A percentile compares a stretch with the other conserved stretches of the same genome.
Evolutionary conservation across 2,329 filamentous ascomycete genomes (phyloP).

Genomic region (Epichloe uncinata): DNA sequence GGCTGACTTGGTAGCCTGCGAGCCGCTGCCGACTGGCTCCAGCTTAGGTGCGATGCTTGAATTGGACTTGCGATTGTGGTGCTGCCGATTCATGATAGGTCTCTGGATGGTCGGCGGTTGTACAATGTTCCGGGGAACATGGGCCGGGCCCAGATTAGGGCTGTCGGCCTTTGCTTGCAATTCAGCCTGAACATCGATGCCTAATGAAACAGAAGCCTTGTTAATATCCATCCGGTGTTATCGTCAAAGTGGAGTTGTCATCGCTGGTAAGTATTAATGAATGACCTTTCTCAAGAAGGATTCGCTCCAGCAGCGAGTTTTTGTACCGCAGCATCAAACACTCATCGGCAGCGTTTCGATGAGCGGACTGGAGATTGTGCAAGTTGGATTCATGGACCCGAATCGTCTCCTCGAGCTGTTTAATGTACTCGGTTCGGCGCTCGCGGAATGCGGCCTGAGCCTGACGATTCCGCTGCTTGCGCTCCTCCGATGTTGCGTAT

Average conservation of each 20-base stretch:
- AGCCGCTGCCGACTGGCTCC: slow-evolving; percentile 38
- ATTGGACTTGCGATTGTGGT: slow-evolving; percentile 57
- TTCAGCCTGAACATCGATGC: slow-evolving; percentile 95
- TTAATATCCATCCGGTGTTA: neutral
- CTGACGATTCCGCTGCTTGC: slow-evolving; percentile 94
- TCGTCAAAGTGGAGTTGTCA: neutral
- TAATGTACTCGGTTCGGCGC: slow-evolving; percentile 96
- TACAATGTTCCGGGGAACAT: slow-evolving; percentile 53
- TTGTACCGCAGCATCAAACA: slow-evolving; percentile 98
- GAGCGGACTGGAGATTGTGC: slow-evolving; percentile 83
- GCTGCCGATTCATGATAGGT: slow-evolving; percentile 69
- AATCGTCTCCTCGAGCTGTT: slow-evolving; percentile 94
- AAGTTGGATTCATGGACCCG: slow-evolving; percentile 92
- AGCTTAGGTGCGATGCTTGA: slow-evolving; percentile 65
- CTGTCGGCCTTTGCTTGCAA: slow-evolving; percentile 84
- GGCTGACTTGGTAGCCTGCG: slow-evolving; percentile 41
- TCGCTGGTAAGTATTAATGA: slow-evolving; percentile 21
- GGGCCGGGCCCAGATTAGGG: slow-evolving; percentile 60
- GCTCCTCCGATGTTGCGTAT: slow-evolving; percentile 96
- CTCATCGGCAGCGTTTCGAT: slow-evolving; percentile 88
- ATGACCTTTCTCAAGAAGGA: slow-evolving; percentile 89
- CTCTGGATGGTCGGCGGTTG: slow-evolving; percentile 67
- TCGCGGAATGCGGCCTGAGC: slow-evolving; percentile 96
- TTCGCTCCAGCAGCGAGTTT: slow-evolving; percentile 89
- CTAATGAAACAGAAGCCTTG: slow-evolving; percentile 28